Base-by-base conservation (phyloP, 441 rosid genomes). In the Arabidopsis hybrid region DNA sequence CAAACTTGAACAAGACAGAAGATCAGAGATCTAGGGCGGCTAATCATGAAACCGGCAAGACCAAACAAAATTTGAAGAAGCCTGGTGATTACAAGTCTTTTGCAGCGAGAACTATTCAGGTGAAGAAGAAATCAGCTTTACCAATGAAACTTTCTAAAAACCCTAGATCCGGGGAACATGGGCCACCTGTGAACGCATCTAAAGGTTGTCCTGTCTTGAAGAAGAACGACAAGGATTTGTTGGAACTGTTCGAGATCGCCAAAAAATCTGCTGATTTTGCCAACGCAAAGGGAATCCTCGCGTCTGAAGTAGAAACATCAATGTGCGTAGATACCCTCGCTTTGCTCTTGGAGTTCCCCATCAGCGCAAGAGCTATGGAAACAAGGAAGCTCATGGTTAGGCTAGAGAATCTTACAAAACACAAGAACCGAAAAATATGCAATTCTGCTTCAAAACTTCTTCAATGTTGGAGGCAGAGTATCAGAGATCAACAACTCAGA, bases 201-300 rank as follows among this genome's bases (percentile, higher is more conserved):
- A 45, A 64, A 8, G 6, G 5, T 6, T 56, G 18, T 32, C 6
- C 69, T 32, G 26, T 12, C 8, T 46, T 46, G 45, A 49, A 17
- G 13, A 64, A 31, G 57, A 60, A 67, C 31, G 0, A 12, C 9
- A 13, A 5, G 9, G 72, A 74, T 8, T 17, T 8, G 31, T 9
- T 21, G 26, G 67, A 74, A 40, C 62, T 74, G 2, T 74, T 74
- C 2, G 68, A 67, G 0, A 34, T 67, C 9, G 78, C 78, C 2
- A 74, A 67, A 31, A 67, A 74, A 59, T 59, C 72, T 3, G 78
- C 72, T 5, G 78, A 74, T 31, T 60, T 31, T 29, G 72, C 72
- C 0, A 74, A 34, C 4, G 17, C 46, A 4, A 74, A 59, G 38
- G 78, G 78, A 1, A 17, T 74, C 11, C 72, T 74, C 36, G 3